Base-by-base conservation (phyloP, 2,329 filamentous ascomycete genomes). In the Arachnomyces sp. region DNA sequence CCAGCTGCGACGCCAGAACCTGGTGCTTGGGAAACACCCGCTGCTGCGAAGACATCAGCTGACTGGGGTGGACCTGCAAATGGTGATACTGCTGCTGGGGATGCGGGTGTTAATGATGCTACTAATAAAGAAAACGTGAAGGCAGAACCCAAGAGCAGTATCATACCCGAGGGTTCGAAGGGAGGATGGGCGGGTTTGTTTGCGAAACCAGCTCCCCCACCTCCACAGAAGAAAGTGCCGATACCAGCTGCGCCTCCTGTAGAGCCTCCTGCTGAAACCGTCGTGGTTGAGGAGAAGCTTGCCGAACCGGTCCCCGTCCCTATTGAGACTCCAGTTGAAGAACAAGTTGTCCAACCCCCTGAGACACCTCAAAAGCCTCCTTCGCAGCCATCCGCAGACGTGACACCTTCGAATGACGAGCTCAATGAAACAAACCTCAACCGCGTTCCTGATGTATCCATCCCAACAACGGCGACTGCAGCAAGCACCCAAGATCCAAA, bases 401-500 rank as follows among this genome's bases (percentile, higher is more conserved):
- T 90, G 34, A 73, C 76, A 35, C 82, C 84, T 12, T 76, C 85
- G 16, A 82, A 84, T 65, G 86, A 88, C 60, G 80, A 89, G 55
- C 76, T 96, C 49, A 96, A 90, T 18, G 81, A 90, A 67, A 82
- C 81, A 53, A 96, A 96, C 65, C 82, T 96, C 43, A 89, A 94
- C 61, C 85, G 90, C 65, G 74, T 96, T 52, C 82, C 81, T 49
- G 89, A 95, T 66, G 75, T 74, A 41, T 94, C 90, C 32, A 84
- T 86, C 14, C 75, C 81, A 34, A 90, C 85, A 39, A 83, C 81
- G 50, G 95, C 90, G 34, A 84, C 79, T 49, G 87, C 85, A 48
- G 84, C 87, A 52, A 92, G 90, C 63, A 88, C 86, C 13, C 81
- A 84, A 71, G 86, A 94, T 57, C 77, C 82, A 43, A 76, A 78